phyloP scores from a whole-genome alignment of 177 flowering plant genomes.

The Vitis hybrid region DNA sequence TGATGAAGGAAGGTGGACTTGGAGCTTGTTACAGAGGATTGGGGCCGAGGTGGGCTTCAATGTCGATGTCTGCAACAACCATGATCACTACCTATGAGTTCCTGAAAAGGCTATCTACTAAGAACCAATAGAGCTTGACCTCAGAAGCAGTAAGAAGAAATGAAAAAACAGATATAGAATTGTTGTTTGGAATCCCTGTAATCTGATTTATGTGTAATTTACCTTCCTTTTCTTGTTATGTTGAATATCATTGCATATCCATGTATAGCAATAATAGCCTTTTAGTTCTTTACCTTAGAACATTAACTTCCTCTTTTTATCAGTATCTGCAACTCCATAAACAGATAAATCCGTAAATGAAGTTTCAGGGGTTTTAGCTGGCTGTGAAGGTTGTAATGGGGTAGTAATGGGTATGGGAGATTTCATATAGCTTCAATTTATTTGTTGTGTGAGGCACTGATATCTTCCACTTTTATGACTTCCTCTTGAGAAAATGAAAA shows the following conservation, averaged over 20 bases:
- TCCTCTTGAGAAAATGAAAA: no score
- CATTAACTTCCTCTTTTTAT: no score
- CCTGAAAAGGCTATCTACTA: slow-evolving; percentile 56
- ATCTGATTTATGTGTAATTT: background rate
- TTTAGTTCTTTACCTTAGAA: background rate
- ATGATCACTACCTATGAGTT: slow-evolving; percentile 80
- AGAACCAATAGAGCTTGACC: slow-evolving; percentile 35
- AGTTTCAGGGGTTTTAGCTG: no score
- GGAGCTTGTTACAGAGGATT: slow-evolving; percentile 46
- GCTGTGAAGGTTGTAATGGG: no score
- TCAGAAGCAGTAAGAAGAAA: no score
- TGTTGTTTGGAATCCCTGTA: background rate
- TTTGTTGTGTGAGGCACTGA: no score
- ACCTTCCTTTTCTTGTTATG: background rate
- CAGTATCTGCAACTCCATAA: no score
- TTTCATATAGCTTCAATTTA: no score
- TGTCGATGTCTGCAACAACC: slow-evolving; percentile 65
- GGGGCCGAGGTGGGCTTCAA: slow-evolving; percentile 68
- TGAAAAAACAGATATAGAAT: no score
- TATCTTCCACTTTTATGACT: no score
- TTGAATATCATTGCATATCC: background rate
- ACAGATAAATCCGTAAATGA: no score
- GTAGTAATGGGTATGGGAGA: no score
- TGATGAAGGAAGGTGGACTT: slow-evolving; percentile 41
- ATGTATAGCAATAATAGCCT: background rate